Conservation (phyloP, 176 grass and related monocot genomes). For the Metroxylon sagu region DNA sequence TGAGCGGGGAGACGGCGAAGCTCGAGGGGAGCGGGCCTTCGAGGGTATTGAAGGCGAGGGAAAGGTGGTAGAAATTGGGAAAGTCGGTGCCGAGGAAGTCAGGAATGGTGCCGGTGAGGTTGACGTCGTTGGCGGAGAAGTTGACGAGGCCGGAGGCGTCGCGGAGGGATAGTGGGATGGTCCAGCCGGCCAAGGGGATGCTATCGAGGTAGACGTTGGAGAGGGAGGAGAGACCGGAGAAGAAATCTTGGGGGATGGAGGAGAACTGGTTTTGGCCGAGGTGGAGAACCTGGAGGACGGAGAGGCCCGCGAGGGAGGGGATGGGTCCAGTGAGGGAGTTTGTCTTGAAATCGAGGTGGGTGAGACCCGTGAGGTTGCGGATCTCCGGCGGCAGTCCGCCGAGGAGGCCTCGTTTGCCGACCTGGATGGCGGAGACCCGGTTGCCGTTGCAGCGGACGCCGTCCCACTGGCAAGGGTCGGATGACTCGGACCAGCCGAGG, state of each 20-base stretch:
- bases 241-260: constrained; percentile 44
- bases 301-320: constrained; percentile 41
- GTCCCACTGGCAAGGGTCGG: constrained; percentile 47
- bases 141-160: constrained; percentile 27
- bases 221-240: constrained; percentile 42
- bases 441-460: constrained; percentile 33
- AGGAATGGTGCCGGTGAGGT: constrained; percentile 39
- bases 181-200: constrained; percentile 54
- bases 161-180: constrained; percentile 28
- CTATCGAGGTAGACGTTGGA: constrained; percentile 26
- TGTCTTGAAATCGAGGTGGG: constrained; percentile 42
- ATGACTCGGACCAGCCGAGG: constrained; percentile 25
- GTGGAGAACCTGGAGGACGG: constrained; percentile 34
- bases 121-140: constrained; percentile 54
- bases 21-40: constrained; percentile 43
- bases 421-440: constrained; percentile 50
- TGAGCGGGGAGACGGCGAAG: constrained; percentile 15
- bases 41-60: constrained; percentile 37
- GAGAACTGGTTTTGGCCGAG: constrained; percentile 40
- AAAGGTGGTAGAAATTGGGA: constrained; percentile 19
- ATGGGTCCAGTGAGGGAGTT: constrained; percentile 49
- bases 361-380: constrained; percentile 47
- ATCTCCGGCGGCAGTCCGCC: constrained; percentile 45
- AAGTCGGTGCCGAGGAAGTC: constrained; percentile 38
- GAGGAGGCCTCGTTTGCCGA: constrained; percentile 6